Evolutionary conservation across 139 green algal genomes (phyloP).

Genomic region (Chlamydomonas applanata): DNA sequence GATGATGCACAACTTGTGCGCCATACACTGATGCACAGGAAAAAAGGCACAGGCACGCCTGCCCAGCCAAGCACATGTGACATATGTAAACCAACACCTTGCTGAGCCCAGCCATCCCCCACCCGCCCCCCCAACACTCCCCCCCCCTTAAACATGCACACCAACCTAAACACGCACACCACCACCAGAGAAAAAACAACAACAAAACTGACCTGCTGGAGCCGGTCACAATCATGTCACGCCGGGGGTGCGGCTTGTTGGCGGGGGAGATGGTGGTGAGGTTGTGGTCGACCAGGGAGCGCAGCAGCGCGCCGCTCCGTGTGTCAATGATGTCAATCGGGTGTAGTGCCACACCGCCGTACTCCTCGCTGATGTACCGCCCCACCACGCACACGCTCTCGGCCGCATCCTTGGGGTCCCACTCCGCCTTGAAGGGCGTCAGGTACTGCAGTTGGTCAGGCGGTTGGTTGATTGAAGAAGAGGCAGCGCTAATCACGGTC

Average conservation of each 20-base stretch:
- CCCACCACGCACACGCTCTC: conserved; percentile 73
- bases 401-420: conserved; percentile 76
- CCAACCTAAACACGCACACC: background rate
- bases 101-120: background rate
- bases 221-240: conserved; percentile 63
- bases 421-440: conserved; percentile 85
- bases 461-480: no score
- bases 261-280: conserved; percentile 84
- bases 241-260: conserved; percentile 79
- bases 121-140: background rate
- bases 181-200: background rate
- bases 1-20: no score
- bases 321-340: conserved; percentile 85
- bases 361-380: conserved; percentile 90
- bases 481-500: no score
- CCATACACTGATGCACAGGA: no score
- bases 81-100: background rate
- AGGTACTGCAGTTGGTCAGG: conserved; percentile 73
- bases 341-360: conserved; percentile 78
- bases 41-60: no score
- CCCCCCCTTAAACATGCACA: background rate
- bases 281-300: conserved; percentile 70
- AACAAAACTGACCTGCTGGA: conserved; percentile 46
- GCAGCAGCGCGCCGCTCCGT: conserved; percentile 55
- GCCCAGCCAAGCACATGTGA: no score